These are phyloP conservation scores for Neoarthrinium moseri DNA, from an alignment of 2,329 filamentous ascomycete genomes.

Conservation along the genomic window DNA sequence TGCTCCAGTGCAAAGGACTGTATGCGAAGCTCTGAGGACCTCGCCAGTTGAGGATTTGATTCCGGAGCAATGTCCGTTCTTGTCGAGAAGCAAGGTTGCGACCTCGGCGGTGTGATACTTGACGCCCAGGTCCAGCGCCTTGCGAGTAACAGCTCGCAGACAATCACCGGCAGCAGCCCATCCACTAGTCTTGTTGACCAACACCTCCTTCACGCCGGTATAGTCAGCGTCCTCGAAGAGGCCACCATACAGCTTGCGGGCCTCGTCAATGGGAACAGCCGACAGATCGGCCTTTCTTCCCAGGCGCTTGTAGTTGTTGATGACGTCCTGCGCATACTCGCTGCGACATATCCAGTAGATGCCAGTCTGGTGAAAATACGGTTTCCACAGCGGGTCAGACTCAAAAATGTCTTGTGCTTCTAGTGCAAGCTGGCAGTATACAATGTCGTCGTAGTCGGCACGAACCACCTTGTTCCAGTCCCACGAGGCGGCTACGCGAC, in stretches of 20 bases:
- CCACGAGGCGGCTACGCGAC: slow-evolving; percentile 61
- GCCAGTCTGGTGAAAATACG: slow-evolving; percentile 49
- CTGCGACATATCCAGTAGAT: slow-evolving; percentile 54
- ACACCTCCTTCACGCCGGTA: slow-evolving; percentile 54
- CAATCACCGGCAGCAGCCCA: slow-evolving; percentile 64
- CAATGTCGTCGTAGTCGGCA: slow-evolving; percentile 64
- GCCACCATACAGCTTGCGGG: slow-evolving; percentile 52
- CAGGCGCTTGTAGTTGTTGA: slow-evolving; percentile 49
- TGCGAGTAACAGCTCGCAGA: slow-evolving; percentile 52
- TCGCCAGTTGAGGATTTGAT: slow-evolving; percentile 45
- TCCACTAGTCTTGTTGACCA: slow-evolving; percentile 60
- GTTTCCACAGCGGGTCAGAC: slow-evolving; percentile 42
- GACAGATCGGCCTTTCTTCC: slow-evolving; percentile 38
- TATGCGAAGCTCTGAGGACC: slow-evolving; percentile 44
- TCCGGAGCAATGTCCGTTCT: slow-evolving; percentile 43
- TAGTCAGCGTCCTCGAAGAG: slow-evolving; percentile 62
- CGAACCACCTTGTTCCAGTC: slow-evolving; percentile 74
- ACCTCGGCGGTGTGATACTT: slow-evolving; percentile 57
- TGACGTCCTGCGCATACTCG: slow-evolving; percentile 49
- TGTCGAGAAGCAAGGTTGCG: slow-evolving; percentile 44
- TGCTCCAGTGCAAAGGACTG: slow-evolving; percentile 56
- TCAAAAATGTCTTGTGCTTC: slow-evolving; percentile 61
- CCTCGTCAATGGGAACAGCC: slow-evolving; percentile 43
- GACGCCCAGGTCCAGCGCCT: slow-evolving; percentile 53
- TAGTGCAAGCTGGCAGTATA: slow-evolving; percentile 64